Evolutionary conservation across 2,329 filamentous ascomycete species (phyloP), one percentile per base, ranked within the genome.

Genomic region (Arthrobotrys pseudoclavata): DNA sequence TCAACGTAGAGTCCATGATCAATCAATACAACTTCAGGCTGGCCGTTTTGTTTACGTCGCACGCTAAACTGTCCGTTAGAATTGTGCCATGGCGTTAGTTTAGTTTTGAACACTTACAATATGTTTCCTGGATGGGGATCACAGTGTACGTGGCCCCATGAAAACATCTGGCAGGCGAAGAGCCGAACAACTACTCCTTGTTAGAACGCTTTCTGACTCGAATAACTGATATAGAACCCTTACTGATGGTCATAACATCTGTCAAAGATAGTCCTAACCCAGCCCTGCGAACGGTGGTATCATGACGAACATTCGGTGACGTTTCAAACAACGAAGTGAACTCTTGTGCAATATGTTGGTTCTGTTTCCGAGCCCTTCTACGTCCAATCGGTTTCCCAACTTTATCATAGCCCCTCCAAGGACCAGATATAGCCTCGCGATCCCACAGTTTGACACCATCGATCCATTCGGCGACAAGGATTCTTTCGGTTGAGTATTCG

Each of bases 401-500:
- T 63, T 76, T 80, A 85, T 90, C 88, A 5, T 92, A 92, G 22
- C 94, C 94, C 42, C 90, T 85, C 95, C 96, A 98, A 3, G 88
- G 86, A 1, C 87, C 87, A 0, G 89, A 91, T 82, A 97, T 91
- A 66, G 91, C 87, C 71, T 92, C 90, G 83, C 96, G 96, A 82
- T 98, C 95, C 93, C 94, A 97, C 1, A 99, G 86, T 0, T 94
- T 88, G 1, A 97, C 90, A 5, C 96, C 96, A 84, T 99, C 96
- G 75, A 99, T 96, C 96, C 96, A 99, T 83, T 99, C 96, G 0
- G 95, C 94, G 0, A 94, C 96, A 86, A 99, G 91, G 60, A 99
- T 90, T 42, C 96, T 88, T 82, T 80, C 79, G 10, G 80, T 81
- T 4, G 78, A 78, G 29, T 97, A 87, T 77, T 97, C 93, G 3